These are phyloP conservation scores for Yamadazyma triangularis DNA, from an alignment of 1,139 yeast genomes.

Conservation along the genomic window DNA sequence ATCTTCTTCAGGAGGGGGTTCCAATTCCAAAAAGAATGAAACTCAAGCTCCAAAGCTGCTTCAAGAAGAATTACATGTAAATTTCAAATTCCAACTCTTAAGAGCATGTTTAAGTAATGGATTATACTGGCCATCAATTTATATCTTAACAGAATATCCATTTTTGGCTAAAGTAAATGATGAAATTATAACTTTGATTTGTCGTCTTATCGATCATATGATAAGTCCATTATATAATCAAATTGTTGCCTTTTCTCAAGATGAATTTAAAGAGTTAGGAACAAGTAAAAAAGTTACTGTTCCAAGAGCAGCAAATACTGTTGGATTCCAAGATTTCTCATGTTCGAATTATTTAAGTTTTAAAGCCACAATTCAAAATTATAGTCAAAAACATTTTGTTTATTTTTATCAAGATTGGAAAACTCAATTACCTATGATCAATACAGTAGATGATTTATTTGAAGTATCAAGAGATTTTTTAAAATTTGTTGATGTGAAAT, in stretches of 20 bases:
- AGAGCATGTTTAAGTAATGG: slow-evolving; percentile 59
- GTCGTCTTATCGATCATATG: slow-evolving; percentile 45
- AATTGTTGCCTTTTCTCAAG: slow-evolving; percentile 13
- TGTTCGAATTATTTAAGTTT: slow-evolving; percentile 20
- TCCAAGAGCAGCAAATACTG: slow-evolving; percentile 28
- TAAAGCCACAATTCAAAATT: slow-evolving; percentile 25
- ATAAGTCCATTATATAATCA: slow-evolving; percentile 47
- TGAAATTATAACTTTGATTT: slow-evolving; percentile 46
- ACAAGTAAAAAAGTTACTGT: slow-evolving; percentile 22
- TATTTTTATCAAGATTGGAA: slow-evolving; percentile 58
- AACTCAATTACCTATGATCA: slow-evolving; percentile 31
- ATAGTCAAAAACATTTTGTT: slow-evolving; percentile 26
- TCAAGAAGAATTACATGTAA: slow-evolving; percentile 17
- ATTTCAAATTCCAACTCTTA: slow-evolving; percentile 38
- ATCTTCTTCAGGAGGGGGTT: slow-evolving; percentile 7
- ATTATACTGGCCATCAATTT: slow-evolving; percentile 58
- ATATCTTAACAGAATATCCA: slow-evolving; percentile 59
- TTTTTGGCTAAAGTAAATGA: slow-evolving; percentile 54
- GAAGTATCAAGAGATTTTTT: slow-evolving; percentile 45
- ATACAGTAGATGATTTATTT: slow-evolving; percentile 42
- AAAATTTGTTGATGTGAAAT: slow-evolving; percentile 51
- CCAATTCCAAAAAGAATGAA: slow-evolving; percentile 3
- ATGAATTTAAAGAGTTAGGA: slow-evolving; percentile 19
- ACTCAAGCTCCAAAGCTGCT: slow-evolving; percentile 6
- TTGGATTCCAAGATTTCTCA: slow-evolving; percentile 23